Conservation (phyloP, 805 yeast genomes). For the Priceomyces carsonii region DNA sequence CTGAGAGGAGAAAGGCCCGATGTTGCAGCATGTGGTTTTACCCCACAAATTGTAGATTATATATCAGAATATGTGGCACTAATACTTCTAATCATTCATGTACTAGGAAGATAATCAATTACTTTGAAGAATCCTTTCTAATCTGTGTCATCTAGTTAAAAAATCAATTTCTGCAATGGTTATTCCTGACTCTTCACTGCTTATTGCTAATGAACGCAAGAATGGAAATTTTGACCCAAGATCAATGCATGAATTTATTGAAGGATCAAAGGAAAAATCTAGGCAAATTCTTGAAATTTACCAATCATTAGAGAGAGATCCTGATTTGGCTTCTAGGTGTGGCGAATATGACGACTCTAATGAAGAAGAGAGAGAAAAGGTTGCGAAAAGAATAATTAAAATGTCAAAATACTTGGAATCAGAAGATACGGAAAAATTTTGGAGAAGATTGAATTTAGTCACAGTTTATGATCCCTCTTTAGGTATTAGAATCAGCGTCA, state of each 20-base stretch:
- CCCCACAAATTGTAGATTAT: too few species aligned
- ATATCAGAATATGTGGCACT: too few species aligned
- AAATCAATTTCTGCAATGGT: too few species aligned
- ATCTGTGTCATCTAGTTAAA: too few species aligned
- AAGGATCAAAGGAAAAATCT: constrained; percentile 36
- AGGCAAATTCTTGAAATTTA: constrained; percentile 26
- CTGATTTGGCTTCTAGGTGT: constrained; percentile 29
- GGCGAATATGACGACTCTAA: constrained; percentile 34
- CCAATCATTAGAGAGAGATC: constrained; percentile 40
- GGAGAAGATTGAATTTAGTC: constrained; percentile 35
- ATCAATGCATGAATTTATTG: constrained; percentile 38
- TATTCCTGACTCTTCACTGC: constrained; percentile 27
- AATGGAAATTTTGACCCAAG: constrained; percentile 21
- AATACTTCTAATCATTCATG: too few species aligned
- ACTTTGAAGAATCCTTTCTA: too few species aligned
- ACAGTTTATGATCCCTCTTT: constrained; percentile 39
- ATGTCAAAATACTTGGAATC: constrained; percentile 37
- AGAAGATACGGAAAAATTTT: constrained; percentile 31
- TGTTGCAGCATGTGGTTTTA: too few species aligned
- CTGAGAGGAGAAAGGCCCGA: too few species aligned
- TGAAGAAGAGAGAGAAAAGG: constrained; percentile 30
- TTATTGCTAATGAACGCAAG: constrained; percentile 29
- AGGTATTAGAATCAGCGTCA: constrained; percentile 39
- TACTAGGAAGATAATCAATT: too few species aligned
- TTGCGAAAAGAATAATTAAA: constrained; percentile 34